Percentiles rank a stretch among this genome's conserved stretches.
These are phyloP conservation scores for Megacollybia marginata DNA, from an alignment of 768 basidiomycete genomes.

Conservation along the genomic window DNA sequence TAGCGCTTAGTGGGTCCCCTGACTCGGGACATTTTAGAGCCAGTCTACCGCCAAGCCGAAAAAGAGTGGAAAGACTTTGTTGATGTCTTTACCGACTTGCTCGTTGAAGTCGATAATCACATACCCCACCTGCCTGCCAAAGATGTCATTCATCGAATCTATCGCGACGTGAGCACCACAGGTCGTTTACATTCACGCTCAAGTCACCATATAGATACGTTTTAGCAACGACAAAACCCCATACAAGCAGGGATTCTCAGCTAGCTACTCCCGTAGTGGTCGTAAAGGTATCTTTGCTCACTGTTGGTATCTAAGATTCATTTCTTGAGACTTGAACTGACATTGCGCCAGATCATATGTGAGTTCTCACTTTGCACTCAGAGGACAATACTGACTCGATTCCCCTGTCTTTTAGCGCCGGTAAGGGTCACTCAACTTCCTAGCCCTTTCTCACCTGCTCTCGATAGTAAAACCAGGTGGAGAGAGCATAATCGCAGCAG, in stretches of 20 bases:
- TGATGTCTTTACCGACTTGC: constrained; percentile 55
- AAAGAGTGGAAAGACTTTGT: constrained; percentile 87
- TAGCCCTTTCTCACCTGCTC: neutral
- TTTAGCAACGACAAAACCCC: constrained; percentile 96
- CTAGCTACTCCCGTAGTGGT: constrained; percentile 83
- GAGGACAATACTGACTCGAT: neutral
- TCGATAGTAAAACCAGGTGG: constrained; percentile 55
- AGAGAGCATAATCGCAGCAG: constrained; percentile 69
- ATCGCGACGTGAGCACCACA: constrained; percentile 62
- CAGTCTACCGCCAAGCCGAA: constrained; percentile 75
- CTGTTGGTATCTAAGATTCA: constrained; percentile 43
- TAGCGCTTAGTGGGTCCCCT: neutral
- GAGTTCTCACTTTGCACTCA: constrained; percentile 12
- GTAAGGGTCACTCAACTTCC: constrained; percentile 12
- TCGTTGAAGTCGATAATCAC: constrained; percentile 71
- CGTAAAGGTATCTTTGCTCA: constrained; percentile 85
- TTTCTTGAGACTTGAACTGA: neutral
- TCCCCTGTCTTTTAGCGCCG: constrained; percentile 13
- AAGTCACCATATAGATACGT: constrained; percentile 45
- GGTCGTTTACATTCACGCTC: neutral
- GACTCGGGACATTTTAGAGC: constrained; percentile 35
- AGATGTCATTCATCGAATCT: constrained; percentile 88
- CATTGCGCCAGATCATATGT: constrained; percentile 53
- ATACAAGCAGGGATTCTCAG: constrained; percentile 79
- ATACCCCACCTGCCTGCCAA: constrained; percentile 86